phyloP scores from a whole-genome alignment of 106 monocot genomes.

The Allium sativum region DNA sequence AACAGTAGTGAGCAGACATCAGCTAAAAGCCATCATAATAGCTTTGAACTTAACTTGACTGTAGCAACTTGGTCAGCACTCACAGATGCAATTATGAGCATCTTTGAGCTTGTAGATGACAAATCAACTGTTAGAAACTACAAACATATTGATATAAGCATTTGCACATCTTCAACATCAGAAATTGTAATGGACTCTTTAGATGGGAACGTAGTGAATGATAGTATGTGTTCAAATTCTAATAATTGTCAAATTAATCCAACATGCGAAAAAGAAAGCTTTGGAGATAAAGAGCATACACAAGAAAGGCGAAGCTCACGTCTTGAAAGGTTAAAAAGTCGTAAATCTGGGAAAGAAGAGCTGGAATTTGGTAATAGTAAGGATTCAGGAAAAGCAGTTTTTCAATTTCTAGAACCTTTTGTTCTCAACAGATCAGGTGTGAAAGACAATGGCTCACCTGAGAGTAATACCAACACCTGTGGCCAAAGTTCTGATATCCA shows the following conservation, averaged over 20 bases:
- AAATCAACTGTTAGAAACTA: conserved; percentile 8
- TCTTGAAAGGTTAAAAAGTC: conserved; percentile 93
- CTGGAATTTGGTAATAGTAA: conserved; percentile 37
- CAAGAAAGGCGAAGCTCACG: conserved; percentile 89
- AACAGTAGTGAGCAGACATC: conserved; percentile 10
- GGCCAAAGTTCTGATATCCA: conserved; percentile 15
- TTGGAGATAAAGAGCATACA: conserved; percentile 66
- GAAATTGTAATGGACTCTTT: conserved; percentile 14
- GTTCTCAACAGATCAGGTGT: conserved; percentile 21
- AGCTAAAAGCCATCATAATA: conserved; percentile 39
- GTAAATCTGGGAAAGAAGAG: conserved; percentile 87
- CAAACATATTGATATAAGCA: conserved; percentile 24
- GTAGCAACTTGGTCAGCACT: conserved; percentile 59
- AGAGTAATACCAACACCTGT: conserved; percentile 2
- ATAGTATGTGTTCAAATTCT: conserved; percentile 9
- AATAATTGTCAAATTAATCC: conserved; percentile 25
- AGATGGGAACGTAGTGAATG: conserved; percentile 17
- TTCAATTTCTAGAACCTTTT: conserved; percentile 69
- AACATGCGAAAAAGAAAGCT: conserved; percentile 46
- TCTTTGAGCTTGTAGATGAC: conserved; percentile 18
- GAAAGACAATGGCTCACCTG: conserved; percentile 21
- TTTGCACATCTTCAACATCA: conserved; percentile 31
- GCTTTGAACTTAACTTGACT: conserved; percentile 39
- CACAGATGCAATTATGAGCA: conserved; percentile 39
- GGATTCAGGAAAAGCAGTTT: conserved; percentile 54